Base-by-base conservation (phyloP, 2,329 filamentous ascomycete genomes). In the Calonectria pseudoreteaudii region DNA sequence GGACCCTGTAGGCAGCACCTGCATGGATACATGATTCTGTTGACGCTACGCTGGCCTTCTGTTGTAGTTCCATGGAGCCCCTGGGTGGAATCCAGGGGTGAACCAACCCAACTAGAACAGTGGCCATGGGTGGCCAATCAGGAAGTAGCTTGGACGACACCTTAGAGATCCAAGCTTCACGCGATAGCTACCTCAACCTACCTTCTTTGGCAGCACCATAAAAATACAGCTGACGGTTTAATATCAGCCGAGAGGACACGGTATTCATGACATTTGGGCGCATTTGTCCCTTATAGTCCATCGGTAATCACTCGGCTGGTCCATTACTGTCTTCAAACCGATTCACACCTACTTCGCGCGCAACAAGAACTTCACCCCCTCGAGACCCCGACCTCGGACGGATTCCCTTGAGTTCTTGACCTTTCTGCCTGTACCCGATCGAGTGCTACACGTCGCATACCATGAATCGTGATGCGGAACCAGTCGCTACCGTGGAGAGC, bases 401-500 rank as follows among this genome's bases (percentile, higher is more conserved):
- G 76, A 56, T 44, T 74, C 26, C 60, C 62, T 36, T 64, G 49
- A 68, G 75, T 67, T 73, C 75, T 65, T 76, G 73, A 76, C 67
- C 56, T 53, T 66, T 65, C 72, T 47, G 68, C 73, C 75, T 73
- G 58, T 62, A 65, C 69, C 75, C 70, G 69, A 76, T 77, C 69
- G 70, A 76, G 50, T 38, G 58, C 66, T n/a, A 44, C 49, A 64
- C 52, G 30, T 67, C 49, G 62, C 69, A 80, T 77, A 84, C 70
- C 77, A 84, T 84, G 83, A 82, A 74, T 76, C 78, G 77, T 79
- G 79, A 84, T 84, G 82, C 77, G 73, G 78, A 77, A 41, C 70
- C 74, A 49, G 49, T 76, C 44, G 66, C 77, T 69, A 74, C 72
- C 53, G 82, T 81, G 81, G 80, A 82, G 68, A 79, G 76, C 47